A percentile compares a stretch with the other conserved stretches of the same genome.
These are phyloP conservation scores for Xylaria sp. DNA, from an alignment of 2,329 filamentous ascomycete genomes.

Conservation along the genomic window DNA sequence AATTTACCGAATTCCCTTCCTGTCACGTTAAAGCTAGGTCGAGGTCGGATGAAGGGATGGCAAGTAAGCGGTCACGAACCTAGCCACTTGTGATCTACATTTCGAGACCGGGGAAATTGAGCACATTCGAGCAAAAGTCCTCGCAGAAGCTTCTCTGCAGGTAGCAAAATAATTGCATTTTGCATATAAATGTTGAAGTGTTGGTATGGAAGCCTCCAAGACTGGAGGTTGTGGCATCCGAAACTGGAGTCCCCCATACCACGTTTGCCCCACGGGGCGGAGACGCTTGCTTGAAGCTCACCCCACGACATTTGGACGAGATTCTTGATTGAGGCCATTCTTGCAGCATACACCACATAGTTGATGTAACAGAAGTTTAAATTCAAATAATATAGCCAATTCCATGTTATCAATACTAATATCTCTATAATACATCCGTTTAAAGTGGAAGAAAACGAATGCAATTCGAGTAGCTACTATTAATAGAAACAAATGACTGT, in stretches of 20 bases:
- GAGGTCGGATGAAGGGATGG: slow-evolving; percentile 14
- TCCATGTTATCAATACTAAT: neutral
- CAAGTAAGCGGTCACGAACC: slow-evolving; percentile 17
- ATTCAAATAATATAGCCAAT: neutral
- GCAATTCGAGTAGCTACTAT: neutral
- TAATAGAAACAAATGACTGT: slow-evolving; percentile 8
- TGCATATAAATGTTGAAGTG: neutral
- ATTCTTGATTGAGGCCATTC: slow-evolving; percentile 2
- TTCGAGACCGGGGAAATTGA: slow-evolving; percentile 8
- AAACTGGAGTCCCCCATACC: too few relatives aligned
- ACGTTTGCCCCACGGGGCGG: too few relatives aligned
- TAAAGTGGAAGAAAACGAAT: slow-evolving; percentile 2
- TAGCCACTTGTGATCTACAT: slow-evolving; percentile 16
- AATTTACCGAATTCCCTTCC: slow-evolving; percentile 15
- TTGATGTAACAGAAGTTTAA: neutral
- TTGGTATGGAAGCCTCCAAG: too few relatives aligned
- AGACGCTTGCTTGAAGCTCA: too few relatives aligned
- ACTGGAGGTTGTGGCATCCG: too few relatives aligned
- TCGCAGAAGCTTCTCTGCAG: slow-evolving; percentile 8
- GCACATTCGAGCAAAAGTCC: slow-evolving; percentile 14
- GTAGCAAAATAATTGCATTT: slow-evolving; percentile 9
- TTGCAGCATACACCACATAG: neutral
- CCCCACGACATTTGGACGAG: neutral
- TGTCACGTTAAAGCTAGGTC: slow-evolving; percentile 10
- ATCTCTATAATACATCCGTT: slow-evolving; percentile 3